These are phyloP conservation scores for Karstenula rhodostoma DNA, from an alignment of 2,329 filamentous ascomycete genomes.

Conservation along the genomic window DNA sequence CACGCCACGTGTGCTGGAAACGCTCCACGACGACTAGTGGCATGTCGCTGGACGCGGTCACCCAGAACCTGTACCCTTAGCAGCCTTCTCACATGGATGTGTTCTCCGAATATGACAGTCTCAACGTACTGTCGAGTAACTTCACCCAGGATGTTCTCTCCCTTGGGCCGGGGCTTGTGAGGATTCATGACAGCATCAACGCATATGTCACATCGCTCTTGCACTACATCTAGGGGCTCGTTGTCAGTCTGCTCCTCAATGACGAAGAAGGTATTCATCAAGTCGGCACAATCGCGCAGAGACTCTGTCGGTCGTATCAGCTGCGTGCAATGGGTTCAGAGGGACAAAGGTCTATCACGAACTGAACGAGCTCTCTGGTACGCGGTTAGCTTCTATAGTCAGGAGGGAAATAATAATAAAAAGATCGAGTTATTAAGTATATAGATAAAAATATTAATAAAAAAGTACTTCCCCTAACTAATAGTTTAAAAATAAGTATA, in stretches of 20 bases:
- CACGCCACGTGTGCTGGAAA: constrained; percentile 4
- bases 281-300: constrained; percentile 2
- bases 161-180: constrained; percentile 5
- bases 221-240: neutral
- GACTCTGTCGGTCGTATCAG: constrained; percentile 4
- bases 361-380: constrained; percentile 4
- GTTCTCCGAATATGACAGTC: neutral
- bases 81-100: neutral
- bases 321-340: constrained; percentile 2
- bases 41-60: neutral
- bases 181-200: constrained; percentile 5
- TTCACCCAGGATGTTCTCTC: constrained; percentile 3
- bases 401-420: too few relatives aligned
- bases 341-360: constrained; percentile 1
- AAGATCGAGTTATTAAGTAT: too few relatives aligned
- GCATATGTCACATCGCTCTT: constrained; percentile 4
- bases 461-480: too few relatives aligned
- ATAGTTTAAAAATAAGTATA: too few relatives aligned
- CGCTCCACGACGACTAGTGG: constrained; percentile 3
- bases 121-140: constrained; percentile 6
- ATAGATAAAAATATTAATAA: too few relatives aligned
- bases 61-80: constrained; percentile 1
- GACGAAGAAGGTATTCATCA: constrained; percentile 6
- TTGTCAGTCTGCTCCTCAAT: constrained; percentile 3
- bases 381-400: neutral